Conservation (phyloP, 2,329 filamentous ascomycete genomes). For the Venturia pyrina region DNA sequence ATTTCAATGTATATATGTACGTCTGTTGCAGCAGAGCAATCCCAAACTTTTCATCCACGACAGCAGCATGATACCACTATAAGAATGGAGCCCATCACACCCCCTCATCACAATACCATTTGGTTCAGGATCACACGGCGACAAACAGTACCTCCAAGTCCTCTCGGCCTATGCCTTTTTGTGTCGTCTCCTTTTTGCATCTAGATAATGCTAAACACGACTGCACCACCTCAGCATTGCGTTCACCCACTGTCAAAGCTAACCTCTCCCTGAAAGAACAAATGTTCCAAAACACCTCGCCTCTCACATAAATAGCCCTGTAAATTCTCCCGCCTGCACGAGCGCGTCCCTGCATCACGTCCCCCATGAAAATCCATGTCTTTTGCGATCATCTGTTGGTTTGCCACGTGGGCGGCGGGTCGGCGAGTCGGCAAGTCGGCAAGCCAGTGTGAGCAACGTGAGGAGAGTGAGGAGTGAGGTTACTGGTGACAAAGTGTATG, state of each 20-base stretch:
- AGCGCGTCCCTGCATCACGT: background rate
- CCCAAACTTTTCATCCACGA: background rate
- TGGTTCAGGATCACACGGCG: too few relatives aligned
- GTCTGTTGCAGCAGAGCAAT: background rate
- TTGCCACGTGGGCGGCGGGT: background rate
- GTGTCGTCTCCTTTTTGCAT: too few relatives aligned
- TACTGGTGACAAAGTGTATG: background rate
- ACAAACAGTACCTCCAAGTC: too few relatives aligned
- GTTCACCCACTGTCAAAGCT: background rate
- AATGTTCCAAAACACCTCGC: background rate
- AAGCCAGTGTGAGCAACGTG: too few relatives aligned
- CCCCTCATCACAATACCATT: background rate
- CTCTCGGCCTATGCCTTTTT: too few relatives aligned
- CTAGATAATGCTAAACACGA: too few relatives aligned
- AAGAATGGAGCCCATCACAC: background rate
- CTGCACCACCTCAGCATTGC: background rate
- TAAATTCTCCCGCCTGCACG: background rate
- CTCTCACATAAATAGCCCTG: background rate
- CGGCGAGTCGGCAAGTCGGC: background rate
- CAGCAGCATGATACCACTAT: background rate
- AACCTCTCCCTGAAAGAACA: background rate
- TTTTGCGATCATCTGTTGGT: background rate
- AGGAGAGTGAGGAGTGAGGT: too few relatives aligned
- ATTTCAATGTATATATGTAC: background rate
- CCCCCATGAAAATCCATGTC: background rate